Conservation (phyloP, 2,329 filamentous ascomycete genomes). For the Penicillium sp. region DNA sequence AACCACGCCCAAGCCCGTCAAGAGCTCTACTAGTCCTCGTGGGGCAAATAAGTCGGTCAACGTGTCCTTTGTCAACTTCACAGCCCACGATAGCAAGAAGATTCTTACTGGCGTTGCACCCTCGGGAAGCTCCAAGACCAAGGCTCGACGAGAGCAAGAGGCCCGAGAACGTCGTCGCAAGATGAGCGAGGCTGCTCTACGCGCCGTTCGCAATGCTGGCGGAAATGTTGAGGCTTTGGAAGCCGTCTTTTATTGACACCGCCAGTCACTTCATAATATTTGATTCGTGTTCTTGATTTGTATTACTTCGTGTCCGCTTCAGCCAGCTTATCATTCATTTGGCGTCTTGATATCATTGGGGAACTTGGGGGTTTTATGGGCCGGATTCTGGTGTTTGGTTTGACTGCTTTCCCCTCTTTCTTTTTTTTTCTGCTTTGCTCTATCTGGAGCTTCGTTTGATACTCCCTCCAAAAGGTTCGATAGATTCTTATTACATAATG, state of each 20-base stretch:
- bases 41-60: constrained; percentile 39
- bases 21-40: constrained; percentile 29
- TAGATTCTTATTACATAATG: constrained; percentile 15
- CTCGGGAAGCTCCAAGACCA: constrained; percentile 86
- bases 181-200: constrained; percentile 38
- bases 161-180: constrained; percentile 64
- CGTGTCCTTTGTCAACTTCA: constrained; percentile 81
- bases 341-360: constrained; percentile 18
- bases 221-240: constrained; percentile 42
- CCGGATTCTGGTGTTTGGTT: constrained; percentile 19
- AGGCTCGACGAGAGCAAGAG: constrained; percentile 85
- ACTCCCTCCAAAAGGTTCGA: constrained; percentile 17
- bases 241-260: constrained; percentile 33
- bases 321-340: constrained; percentile 17
- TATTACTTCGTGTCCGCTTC: constrained; percentile 9
- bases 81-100: constrained; percentile 67
- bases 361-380: constrained; percentile 16
- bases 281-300: constrained; percentile 10
- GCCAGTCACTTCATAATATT: background rate
- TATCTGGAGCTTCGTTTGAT: constrained; percentile 5
- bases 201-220: constrained; percentile 41
- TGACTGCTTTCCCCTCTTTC: constrained; percentile 2
- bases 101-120: constrained; percentile 88
- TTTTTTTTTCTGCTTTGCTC: constrained; percentile 5
- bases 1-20: constrained; percentile 27